Evolutionary conservation across 306 rosid species (phyloP), one percentile per base, ranked within the genome.

Genomic region (Elaeagnus macrophylla): DNA sequence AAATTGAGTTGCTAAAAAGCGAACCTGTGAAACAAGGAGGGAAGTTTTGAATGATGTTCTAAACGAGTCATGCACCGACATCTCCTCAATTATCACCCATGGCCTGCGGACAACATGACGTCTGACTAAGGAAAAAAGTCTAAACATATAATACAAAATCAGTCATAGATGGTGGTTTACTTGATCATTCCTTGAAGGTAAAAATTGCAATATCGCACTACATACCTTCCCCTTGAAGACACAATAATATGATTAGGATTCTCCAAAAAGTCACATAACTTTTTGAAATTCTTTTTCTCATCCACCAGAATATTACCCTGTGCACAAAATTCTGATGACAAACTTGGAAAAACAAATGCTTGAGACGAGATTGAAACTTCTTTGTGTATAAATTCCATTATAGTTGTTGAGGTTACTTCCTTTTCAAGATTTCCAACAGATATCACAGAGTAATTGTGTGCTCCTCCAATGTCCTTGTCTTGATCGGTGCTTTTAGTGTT

Each of bases 221-320:
- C 51, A 53, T 77, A 83, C 97, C 97, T 86, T 72, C 84, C 94
- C 37, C 61, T 39, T 42, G 86, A 70, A 62, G 95, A 90, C 38
- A 75, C 47, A 35, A 90, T 66, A 51, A 80, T 71, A 36, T 47
- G 74, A 57, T 76, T 62, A 12, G 90, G 81, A 70, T 62, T 59
- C 45, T 72, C 75, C 74, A 90, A 67, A 58, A 83, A 83, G 66
- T 44, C 76, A 54, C 49, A 60, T 32, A 90, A 46, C 60, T 61
- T 69, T 44, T 64, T 61, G 39, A 75, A 66, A 12, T 74, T 67
- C 18, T 12, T 57, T 74, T 75, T 66, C 58, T 75, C 69, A 56
- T 74, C 62, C 68, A 74, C n/a, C 36, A 76, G 25, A 51, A 90
- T 61, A 61, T 69, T 76, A 12, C 74, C 97, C 48, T 72, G 66